A percentile compares a stretch with the other conserved stretches of the same genome.
phyloP scores from a whole-genome alignment of 768 basidiomycete species.

The Termitomyces sp. region DNA sequence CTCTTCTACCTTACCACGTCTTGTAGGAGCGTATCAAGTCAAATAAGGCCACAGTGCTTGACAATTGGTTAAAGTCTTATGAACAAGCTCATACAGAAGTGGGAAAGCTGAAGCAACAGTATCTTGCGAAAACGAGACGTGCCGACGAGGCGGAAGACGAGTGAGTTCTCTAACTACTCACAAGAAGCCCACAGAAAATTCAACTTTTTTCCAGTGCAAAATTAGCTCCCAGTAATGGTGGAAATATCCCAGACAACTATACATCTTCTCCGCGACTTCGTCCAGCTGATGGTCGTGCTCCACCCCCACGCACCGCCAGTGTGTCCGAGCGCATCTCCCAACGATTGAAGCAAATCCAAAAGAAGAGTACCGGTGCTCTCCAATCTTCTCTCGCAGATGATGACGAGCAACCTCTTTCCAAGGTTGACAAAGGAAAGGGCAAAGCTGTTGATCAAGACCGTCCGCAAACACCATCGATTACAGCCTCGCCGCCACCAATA shows the following conservation, averaged over 20 bases:
- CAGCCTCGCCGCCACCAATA: constrained; percentile 57
- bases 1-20: constrained; percentile 7
- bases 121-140: constrained; percentile 71
- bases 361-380: constrained; percentile 41
- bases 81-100: constrained; percentile 68
- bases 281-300: constrained; percentile 51
- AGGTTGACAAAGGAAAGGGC: constrained; percentile 83
- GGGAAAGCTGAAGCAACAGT: constrained; percentile 69
- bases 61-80: constrained; percentile 67
- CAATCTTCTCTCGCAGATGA: constrained; percentile 28
- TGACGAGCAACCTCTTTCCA: constrained; percentile 38
- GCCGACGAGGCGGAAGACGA: constrained; percentile 95
- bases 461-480: constrained; percentile 24
- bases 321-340: constrained; percentile 86
- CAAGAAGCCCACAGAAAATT: neutral
- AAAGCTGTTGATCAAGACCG: constrained; percentile 46
- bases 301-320: constrained; percentile 65
- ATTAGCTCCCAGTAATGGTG: constrained; percentile 70
- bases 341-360: constrained; percentile 78
- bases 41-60: constrained; percentile 54
- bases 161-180: constrained; percentile 43
- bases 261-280: constrained; percentile 73
- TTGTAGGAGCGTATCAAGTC: constrained; percentile 58
- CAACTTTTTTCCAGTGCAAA: constrained; percentile 54
- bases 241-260: constrained; percentile 59